Conservation (phyloP, 768 basidiomycete genomes). For the Rhodotorula kratochvilovae region DNA sequence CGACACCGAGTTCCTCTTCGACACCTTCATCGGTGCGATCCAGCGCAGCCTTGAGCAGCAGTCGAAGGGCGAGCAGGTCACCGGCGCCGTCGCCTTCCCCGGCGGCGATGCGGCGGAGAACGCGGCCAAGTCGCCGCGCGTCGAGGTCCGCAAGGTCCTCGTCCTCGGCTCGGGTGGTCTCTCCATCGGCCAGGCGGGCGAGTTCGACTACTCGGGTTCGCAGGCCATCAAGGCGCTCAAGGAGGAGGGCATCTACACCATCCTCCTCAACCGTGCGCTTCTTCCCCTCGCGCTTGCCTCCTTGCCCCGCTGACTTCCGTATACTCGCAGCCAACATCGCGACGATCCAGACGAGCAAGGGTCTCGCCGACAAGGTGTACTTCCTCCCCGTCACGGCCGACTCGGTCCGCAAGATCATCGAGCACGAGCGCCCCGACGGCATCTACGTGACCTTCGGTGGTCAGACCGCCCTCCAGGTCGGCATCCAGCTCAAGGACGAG, state of each 20-base stretch:
- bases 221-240: slow-evolving; percentile 99
- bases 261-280: slow-evolving; percentile 72
- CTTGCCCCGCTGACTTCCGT: neutral
- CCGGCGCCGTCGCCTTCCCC: slow-evolving; percentile 50
- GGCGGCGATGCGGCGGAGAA: slow-evolving; percentile 69
- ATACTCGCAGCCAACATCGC: slow-evolving; percentile 71
- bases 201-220: slow-evolving; percentile 99
- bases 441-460: slow-evolving; percentile 99
- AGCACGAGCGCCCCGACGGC: slow-evolving; percentile 96
- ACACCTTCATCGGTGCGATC: slow-evolving; percentile 88
- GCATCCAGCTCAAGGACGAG: slow-evolving; percentile 96
- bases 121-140: slow-evolving; percentile 60
- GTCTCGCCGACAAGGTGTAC: slow-evolving; percentile 98
- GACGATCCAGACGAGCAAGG: slow-evolving; percentile 55
- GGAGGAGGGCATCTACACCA: slow-evolving; percentile 98
- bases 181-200: slow-evolving; percentile 97
- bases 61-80: slow-evolving; percentile 48
- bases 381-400: slow-evolving; percentile 98
- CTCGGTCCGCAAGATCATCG: slow-evolving; percentile 95
- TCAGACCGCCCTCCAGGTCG: slow-evolving; percentile 93
- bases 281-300: neutral
- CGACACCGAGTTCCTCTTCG: slow-evolving; percentile 98
- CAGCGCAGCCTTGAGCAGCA: slow-evolving; percentile 55
- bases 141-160: slow-evolving; percentile 82
- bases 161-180: slow-evolving; percentile 96